These are phyloP conservation scores for Pythium apleroticum DNA, from an alignment of 352 stramenopile genomes.

Conservation along the genomic window DNA sequence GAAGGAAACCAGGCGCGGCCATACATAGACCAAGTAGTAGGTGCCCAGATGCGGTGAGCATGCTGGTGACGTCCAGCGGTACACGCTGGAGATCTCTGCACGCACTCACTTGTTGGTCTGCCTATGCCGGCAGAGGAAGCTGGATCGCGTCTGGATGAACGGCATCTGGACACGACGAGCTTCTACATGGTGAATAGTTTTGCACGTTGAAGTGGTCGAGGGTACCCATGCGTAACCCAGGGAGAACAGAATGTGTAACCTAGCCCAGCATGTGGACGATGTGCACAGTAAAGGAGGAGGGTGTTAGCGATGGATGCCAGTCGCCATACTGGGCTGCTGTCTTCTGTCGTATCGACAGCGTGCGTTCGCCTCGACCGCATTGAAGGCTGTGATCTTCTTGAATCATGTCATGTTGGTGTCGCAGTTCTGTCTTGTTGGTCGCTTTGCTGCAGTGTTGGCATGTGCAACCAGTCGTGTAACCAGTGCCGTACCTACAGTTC, in stretches of 20 bases:
- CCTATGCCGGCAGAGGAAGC: not conserved
- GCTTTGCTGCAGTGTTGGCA: too few species aligned
- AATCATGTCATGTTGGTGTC: not conserved
- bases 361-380: not conserved
- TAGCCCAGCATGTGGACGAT: not conserved
- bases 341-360: not conserved
- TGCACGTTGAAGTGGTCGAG: conserved; percentile 9
- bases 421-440: too few species aligned
- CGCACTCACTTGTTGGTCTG: too few species aligned
- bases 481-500: conserved; percentile 1
- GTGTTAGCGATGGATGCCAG: not conserved
- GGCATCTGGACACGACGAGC: not conserved
- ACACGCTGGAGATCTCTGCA: not conserved
- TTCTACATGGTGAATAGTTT: conserved; percentile 3
- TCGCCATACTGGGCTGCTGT: not conserved
- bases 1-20: not conserved
- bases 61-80: not conserved
- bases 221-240: not conserved
- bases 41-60: not conserved
- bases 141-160: conserved; percentile 2
- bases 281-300: not conserved
- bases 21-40: not conserved
- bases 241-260: too few species aligned
- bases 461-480: not conserved
- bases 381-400: not conserved